These are phyloP conservation scores for Hymenochaete sp. DNA, from an alignment of 1,284 basidiomycete genomes.

Conservation along the genomic window DNA sequence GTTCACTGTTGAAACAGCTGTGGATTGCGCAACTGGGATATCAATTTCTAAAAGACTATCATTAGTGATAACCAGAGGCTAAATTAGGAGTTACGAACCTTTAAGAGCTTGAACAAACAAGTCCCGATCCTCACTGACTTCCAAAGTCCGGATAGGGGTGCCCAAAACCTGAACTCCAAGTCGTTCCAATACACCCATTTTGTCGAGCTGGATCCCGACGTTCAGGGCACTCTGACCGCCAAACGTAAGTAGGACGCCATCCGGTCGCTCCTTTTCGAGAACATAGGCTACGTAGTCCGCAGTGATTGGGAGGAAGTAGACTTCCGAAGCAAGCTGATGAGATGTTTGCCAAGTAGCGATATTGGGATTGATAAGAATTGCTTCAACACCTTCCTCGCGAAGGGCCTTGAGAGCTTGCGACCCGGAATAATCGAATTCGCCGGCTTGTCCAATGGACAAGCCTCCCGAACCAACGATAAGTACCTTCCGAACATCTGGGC, in stretches of 20 bases:
- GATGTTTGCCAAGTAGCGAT: conserved; percentile 98
- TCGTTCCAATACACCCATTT: conserved; percentile 95
- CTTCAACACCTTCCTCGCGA: conserved; percentile 90
- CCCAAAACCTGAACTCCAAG: conserved; percentile 93
- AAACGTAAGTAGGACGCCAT: conserved; percentile 96
- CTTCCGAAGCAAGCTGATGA: conserved; percentile 91
- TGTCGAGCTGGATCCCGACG: conserved; percentile 95
- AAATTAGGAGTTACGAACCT: conserved; percentile 42
- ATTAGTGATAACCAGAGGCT: conserved; percentile 8
- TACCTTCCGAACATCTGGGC: conserved; percentile 90
- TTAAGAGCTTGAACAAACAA: conserved; percentile 96
- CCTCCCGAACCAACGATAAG: conserved; percentile 96
- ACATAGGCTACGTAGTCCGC: conserved; percentile 98
- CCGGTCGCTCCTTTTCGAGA: conserved; percentile 95
- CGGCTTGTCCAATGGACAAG: conserved; percentile 95
- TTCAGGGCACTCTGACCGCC: conserved; percentile 98
- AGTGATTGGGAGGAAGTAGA: conserved; percentile 97
- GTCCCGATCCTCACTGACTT: conserved; percentile 96
- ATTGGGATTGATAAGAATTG: conserved; percentile 95
- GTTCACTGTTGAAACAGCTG: conserved; percentile 93
- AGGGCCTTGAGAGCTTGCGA: conserved; percentile 99
- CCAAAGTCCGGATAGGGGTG: conserved; percentile 90
- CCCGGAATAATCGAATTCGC: conserved; percentile 99
- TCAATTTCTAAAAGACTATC: conserved; percentile 69
- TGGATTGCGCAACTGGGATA: conserved; percentile 95